Evolutionary conservation across 441 rosid species (phyloP), one percentile per base, ranked within the genome.

Genomic region (Populus hybrid): DNA sequence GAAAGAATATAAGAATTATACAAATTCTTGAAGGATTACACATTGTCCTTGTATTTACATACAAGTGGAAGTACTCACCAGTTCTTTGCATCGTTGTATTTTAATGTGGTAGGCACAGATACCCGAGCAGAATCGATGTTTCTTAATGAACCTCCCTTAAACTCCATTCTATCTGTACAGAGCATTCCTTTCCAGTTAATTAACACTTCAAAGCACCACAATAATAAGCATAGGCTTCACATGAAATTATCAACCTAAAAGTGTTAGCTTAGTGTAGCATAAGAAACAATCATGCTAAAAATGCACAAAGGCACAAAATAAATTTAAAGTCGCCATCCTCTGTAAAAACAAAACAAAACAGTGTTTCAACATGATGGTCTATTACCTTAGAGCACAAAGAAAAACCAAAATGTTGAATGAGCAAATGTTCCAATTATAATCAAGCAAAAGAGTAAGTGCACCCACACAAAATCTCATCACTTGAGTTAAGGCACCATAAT

Each of bases 61-160:
- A 64, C 6, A 6, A 42, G 71, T 8, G 72, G 73, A 81, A 79
- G 32, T 76, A 82, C 91, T 75, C 78, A 93, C 98, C 99, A 93
- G 72, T 91, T 87, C 90, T 87, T 94, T 74, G 94, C 83, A 71
- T 93, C 94, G 68, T 96, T 95, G 61, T 91, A 93, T 75, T 59
- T 88, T 75, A 96, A 87, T 46, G 96, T 92, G 67, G 94, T 26
- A 65, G 98, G 98, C 81, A 96, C 83, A 64, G 99, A 96, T 78
- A 93, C 82, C 75, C 98, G 94, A 79, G 98, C 99, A 80, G 98
- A 94, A 78, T 93, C 96, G 16, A 90, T 81, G 84, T 96, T 96
- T 83, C 98, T 86, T 78, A 94, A 75, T 67, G 96, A 83, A 76
- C 97, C 98, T 86, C 98, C 98, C 84, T 84, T 92, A 69, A 94